Evolutionary conservation across 2,329 filamentous ascomycete genomes (phyloP).

Genomic region (Apiospora marii): DNA sequence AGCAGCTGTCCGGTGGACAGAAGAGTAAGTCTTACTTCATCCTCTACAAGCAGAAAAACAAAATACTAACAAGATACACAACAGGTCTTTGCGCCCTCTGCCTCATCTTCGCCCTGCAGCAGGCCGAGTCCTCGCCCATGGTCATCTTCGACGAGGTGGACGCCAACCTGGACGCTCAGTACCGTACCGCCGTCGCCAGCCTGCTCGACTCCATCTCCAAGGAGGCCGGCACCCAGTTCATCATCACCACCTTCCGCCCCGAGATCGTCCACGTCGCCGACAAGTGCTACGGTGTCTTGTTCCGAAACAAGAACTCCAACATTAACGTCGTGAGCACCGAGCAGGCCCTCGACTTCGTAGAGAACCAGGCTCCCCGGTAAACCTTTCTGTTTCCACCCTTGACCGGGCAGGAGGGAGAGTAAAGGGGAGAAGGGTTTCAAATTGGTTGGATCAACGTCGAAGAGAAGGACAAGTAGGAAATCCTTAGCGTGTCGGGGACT

Average conservation of each 20-base stretch:
- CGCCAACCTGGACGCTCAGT: constrained; percentile 96
- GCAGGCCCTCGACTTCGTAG: constrained; percentile 91
- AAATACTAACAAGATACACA: constrained; percentile 31
- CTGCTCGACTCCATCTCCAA: constrained; percentile 82
- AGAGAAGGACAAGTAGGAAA: background rate
- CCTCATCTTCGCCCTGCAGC: constrained; percentile 98
- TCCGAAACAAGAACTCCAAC: constrained; percentile 90
- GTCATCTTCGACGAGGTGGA: constrained; percentile 99
- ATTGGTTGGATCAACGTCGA: background rate
- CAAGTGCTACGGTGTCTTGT: constrained; percentile 97
- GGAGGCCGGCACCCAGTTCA: constrained; percentile 79
- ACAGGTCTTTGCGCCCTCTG: constrained; percentile 92
- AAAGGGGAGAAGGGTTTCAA: background rate
- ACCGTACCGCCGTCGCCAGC: constrained; percentile 91
- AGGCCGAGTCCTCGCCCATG: constrained; percentile 96
- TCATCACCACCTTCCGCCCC: constrained; percentile 97
- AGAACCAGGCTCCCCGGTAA: constrained; percentile 70
- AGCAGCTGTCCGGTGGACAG: constrained; percentile 95
- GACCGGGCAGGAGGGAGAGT: background rate
- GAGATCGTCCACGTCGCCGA: constrained; percentile 96
- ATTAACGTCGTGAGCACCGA: constrained; percentile 90
- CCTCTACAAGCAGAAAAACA: background rate
- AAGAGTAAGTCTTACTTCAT: constrained; percentile 73
- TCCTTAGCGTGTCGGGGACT: background rate
- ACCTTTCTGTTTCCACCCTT: background rate